phyloP scores from a whole-genome alignment of 352 stramenopile species.

The Phytophthora capsici region DNA sequence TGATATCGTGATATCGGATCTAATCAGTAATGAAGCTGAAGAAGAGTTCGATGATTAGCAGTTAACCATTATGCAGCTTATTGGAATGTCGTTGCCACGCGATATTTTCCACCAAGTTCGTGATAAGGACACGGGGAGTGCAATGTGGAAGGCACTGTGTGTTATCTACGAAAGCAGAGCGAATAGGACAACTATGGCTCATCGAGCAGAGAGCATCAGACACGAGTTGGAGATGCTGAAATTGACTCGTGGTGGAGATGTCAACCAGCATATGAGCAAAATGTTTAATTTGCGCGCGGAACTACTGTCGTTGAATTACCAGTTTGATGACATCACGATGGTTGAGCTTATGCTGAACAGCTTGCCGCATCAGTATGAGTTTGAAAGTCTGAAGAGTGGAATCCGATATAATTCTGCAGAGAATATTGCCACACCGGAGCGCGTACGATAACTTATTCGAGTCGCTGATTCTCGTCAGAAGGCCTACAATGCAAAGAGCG shows the following conservation, averaged over 20 bases:
- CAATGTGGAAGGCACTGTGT: conserved; percentile 6
- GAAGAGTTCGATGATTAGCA: neutral
- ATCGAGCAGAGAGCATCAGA: neutral
- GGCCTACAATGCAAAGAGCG: conserved; percentile 2
- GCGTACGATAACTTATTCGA: conserved; percentile 5
- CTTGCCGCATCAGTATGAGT: conserved; percentile 9
- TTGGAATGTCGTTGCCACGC: conserved; percentile 10
- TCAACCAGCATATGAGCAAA: conserved; percentile 12
- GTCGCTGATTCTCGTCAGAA: conserved; percentile 7
- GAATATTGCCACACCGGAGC: conserved; percentile 3
- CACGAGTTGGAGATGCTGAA: conserved; percentile 11
- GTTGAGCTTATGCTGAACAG: conserved; percentile 12
- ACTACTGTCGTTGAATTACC: conserved; percentile 15
- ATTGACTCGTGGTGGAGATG: conserved; percentile 6
- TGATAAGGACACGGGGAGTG: conserved; percentile 4
- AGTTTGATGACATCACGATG: conserved; percentile 4
- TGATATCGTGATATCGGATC: neutral
- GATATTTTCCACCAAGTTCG: conserved; percentile 9
- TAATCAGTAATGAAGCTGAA: neutral
- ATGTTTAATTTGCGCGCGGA: conserved; percentile 23
- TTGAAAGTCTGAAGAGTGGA: too few relatives aligned
- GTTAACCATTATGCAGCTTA: conserved; percentile 3
- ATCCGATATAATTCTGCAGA: conserved; percentile 2
- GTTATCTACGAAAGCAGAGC: conserved; percentile 7
- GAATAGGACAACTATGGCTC: conserved; percentile 8